phyloP scores from a whole-genome alignment of 768 basidiomycete species.

The Strobilomyces confusus region DNA sequence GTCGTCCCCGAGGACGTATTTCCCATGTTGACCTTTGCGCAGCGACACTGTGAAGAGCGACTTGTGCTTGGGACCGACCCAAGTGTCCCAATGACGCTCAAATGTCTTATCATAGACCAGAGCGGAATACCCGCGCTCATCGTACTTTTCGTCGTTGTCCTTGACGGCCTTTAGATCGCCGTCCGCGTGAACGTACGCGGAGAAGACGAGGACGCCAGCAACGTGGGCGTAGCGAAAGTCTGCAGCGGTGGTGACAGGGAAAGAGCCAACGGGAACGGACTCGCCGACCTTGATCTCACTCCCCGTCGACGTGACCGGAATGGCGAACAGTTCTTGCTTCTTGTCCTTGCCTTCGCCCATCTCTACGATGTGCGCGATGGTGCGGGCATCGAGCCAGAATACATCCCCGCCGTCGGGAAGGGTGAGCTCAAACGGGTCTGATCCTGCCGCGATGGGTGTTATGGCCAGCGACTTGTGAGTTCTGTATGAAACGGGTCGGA shows the following conservation, averaged over 20 bases:
- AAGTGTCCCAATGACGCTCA: slow-evolving; percentile 77
- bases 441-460: slow-evolving; percentile 50
- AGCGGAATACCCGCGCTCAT: slow-evolving; percentile 69
- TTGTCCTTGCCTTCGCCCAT: slow-evolving; percentile 43
- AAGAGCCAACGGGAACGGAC: slow-evolving; percentile 49
- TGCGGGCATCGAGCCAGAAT: slow-evolving; percentile 74
- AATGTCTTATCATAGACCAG: slow-evolving; percentile 65
- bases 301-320: slow-evolving; percentile 47
- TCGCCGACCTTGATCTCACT: slow-evolving; percentile 34
- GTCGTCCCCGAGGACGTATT: slow-evolving; percentile 50
- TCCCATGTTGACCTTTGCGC: slow-evolving; percentile 38
- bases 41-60: slow-evolving; percentile 72
- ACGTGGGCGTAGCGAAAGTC: slow-evolving; percentile 65
- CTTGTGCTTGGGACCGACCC: slow-evolving; percentile 66
- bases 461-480: slow-evolving; percentile 68
- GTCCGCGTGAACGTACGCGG: slow-evolving; percentile 76
- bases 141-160: slow-evolving; percentile 67
- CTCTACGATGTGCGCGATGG: slow-evolving; percentile 66
- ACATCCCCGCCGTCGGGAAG: slow-evolving; percentile 66
- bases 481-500: slow-evolving; percentile 34
- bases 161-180: slow-evolving; percentile 65
- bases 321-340: slow-evolving; percentile 54
- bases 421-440: slow-evolving; percentile 50
- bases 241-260: slow-evolving; percentile 62
- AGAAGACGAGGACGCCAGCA: slow-evolving; percentile 74